A percentile compares a stretch with the other conserved stretches of the same genome.
Conservation (phyloP, 805 yeast genomes). For the Pichia gijzeniarum region DNA sequence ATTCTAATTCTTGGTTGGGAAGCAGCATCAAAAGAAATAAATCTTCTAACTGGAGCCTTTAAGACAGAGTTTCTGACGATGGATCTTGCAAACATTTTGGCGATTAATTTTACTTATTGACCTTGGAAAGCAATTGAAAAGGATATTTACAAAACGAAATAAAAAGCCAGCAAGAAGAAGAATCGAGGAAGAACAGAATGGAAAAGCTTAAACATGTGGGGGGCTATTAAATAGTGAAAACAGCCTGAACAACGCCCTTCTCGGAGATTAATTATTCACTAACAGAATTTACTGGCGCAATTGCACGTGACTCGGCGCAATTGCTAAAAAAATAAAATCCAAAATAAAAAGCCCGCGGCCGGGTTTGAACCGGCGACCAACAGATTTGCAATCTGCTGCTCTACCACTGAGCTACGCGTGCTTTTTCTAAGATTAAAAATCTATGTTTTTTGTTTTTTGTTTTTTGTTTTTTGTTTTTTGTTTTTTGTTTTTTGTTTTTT, state of each 20-base stretch:
- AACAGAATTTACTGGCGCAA: too few species aligned
- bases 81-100: conserved; percentile 18
- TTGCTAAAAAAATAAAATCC: not conserved
- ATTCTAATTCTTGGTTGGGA: conserved; percentile 64
- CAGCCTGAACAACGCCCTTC: too few species aligned
- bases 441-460: too few species aligned
- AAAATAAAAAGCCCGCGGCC: conserved; percentile 63
- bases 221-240: too few species aligned
- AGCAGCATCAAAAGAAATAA: conserved; percentile 42
- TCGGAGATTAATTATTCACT: not conserved
- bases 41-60: conserved; percentile 26
- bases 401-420: conserved; percentile 89
- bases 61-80: conserved; percentile 15
- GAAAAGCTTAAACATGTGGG: too few species aligned
- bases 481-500: too few species aligned
- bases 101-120: not conserved
- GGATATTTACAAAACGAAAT: too few species aligned
- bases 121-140: not conserved
- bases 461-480: too few species aligned
- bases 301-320: not conserved
- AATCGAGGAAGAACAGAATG: too few species aligned
- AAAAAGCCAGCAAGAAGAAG: too few species aligned
- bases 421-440: conserved; percentile 3
- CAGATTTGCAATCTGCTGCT: conserved; percentile 99
- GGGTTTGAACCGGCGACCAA: conserved; percentile 97